A percentile compares a stretch with the other conserved stretches of the same genome.
Conservation (phyloP, 2,329 filamentous ascomycete genomes). For the Fusarium coicis region DNA sequence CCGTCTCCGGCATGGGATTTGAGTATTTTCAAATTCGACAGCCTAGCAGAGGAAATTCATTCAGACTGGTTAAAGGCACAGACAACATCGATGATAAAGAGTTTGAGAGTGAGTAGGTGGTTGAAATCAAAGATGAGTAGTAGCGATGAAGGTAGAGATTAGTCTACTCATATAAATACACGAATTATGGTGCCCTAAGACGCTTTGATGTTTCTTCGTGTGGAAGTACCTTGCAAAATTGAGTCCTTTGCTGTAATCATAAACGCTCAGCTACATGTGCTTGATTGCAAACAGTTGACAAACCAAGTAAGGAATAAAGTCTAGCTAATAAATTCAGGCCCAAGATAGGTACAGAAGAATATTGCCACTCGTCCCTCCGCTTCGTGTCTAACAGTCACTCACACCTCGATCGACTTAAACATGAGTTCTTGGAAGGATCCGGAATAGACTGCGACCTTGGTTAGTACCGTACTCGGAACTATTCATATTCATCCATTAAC, state of each 20-base stretch:
- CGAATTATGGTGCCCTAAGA: no score
- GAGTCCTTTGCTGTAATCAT: background rate
- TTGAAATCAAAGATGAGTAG: background rate
- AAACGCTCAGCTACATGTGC: background rate
- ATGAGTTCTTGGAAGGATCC: background rate
- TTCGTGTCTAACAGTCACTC: background rate
- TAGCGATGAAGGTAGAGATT: background rate
- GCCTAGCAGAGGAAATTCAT: no score
- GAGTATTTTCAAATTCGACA: accelerated
- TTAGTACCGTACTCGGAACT: accelerated
- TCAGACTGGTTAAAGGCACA: no score
- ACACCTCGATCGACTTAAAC: background rate
- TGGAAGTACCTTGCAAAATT: background rate
- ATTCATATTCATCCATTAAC: accelerated
- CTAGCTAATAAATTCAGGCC: background rate
- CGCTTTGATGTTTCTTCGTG: background rate
- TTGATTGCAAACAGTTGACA: background rate
- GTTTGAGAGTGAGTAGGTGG: background rate
- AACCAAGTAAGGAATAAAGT: no score
- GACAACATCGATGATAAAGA: no score
- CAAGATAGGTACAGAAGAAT: background rate
- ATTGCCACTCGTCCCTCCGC: accelerated
- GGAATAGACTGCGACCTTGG: accelerated
- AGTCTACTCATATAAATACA: background rate
- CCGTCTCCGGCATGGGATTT: background rate